Percentiles rank a stretch among this genome's conserved stretches.
Conservation (phyloP, 2,329 filamentous ascomycete species). For the Metarhizium brunneum region DNA sequence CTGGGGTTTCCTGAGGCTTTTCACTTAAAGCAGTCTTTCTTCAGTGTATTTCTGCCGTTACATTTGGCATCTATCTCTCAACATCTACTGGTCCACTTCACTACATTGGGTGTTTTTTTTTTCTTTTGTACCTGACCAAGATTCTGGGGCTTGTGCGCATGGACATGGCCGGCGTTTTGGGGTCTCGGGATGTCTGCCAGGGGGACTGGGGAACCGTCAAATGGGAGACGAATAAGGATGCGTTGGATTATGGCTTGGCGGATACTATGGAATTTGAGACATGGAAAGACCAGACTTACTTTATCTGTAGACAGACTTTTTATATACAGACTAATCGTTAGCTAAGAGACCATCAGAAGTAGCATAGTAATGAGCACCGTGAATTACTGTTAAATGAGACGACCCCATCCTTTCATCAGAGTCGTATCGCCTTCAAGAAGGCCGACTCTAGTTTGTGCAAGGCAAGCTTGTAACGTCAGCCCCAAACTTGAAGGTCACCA, state of each 20-base stretch:
- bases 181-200: not conserved
- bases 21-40: slow-evolving; percentile 42
- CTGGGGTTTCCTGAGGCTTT: slow-evolving; percentile 84
- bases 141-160: not conserved
- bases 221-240: not conserved
- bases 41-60: not conserved
- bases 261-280: not conserved
- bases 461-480: not conserved
- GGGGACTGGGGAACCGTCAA: not conserved
- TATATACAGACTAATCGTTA: not conserved
- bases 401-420: not conserved
- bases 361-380: not conserved
- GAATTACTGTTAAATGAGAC: not conserved
- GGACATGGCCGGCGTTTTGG: slow-evolving; percentile 4
- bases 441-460: not conserved
- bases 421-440: not conserved
- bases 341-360: not conserved
- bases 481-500: not conserved
- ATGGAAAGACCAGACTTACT: not conserved
- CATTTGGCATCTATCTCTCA: not conserved
- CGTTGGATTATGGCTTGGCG: not conserved
- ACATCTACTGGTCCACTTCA: not conserved
- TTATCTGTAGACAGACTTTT: not conserved
- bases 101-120: not conserved
- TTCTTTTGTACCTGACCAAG: not conserved